Base-by-base conservation (phyloP, 768 basidiomycete genomes). In the Lactarius evosmus region DNA sequence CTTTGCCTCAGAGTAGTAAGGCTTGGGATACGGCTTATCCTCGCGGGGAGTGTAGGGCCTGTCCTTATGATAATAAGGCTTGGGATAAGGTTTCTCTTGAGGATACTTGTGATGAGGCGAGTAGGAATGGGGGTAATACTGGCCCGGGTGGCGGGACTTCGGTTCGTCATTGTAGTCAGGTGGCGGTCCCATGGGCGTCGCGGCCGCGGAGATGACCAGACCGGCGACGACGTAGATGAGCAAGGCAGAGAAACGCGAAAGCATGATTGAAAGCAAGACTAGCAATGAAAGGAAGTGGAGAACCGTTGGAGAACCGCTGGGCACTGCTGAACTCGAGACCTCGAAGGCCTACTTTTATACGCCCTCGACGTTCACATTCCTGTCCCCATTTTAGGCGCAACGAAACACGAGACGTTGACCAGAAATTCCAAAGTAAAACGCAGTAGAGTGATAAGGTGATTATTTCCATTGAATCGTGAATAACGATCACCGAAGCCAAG, bases 231-330 rank as follows among this genome's bases (percentile, higher is more conserved):
- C 36, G 59, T 60, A 60, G 59, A 56, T 36, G 54, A 60, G 50
- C 19, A 65, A 38, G 33, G 59, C 29, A 60, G 58, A 51, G 59
- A 60, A 65, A 55, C 58, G 63, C 7, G 63, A 60, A 50, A 65
- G 63, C 63, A 65, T 65, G 54, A 34, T 51, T 25, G 36, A 65
- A 65, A 65, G 59, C 63, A 33, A 19, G 52, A 46, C 3, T 60
- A 60, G 63, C 14, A 65, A 60, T 60, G 63, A 27, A 36, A 22
- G 29, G 44, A 25, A 22, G 41, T n/a, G 53, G 54, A 58, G 22
- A 57, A 58, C 62, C 58, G 57, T 40, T 60, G 63, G 58, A 33
- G 58, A 60, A 65, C 63, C 63, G 53, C 29, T 40, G 58, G 63
- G 58, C 56, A 65, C 63, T 65, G 63, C 30, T 27, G 53, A 60